Evolutionary conservation across 1,284 basidiomycete genomes (phyloP).

Genomic region (Rhodotorula sp.): DNA sequence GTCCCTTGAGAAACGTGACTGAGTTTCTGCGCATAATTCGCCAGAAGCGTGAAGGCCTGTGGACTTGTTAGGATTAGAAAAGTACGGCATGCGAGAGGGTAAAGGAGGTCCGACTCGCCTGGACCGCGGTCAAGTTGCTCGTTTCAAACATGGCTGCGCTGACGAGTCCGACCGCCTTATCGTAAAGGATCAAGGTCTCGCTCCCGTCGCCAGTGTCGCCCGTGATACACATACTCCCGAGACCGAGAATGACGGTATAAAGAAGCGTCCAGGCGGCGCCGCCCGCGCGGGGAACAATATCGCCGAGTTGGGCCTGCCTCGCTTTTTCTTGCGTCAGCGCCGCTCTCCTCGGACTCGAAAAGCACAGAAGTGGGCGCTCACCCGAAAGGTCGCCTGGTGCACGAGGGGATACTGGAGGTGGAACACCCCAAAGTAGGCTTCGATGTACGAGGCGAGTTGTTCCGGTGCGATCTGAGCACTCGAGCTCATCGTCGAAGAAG

Average conservation of each 20-base stretch:
- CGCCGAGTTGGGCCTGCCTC: slow-evolving; percentile 37
- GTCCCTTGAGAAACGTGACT: slow-evolving; percentile 42
- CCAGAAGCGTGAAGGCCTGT: slow-evolving; percentile 21
- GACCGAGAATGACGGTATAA: slow-evolving; percentile 34
- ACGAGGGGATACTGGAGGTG: slow-evolving; percentile 44
- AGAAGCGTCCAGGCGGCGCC: slow-evolving; percentile 37
- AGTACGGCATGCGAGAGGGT: no score
- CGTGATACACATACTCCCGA: slow-evolving; percentile 41
- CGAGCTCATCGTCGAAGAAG: slow-evolving; percentile 26
- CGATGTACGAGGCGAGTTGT: slow-evolving; percentile 9
- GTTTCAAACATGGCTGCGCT: slow-evolving; percentile 39
- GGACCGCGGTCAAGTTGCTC: slow-evolving; percentile 40
- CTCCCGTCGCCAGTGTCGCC: slow-evolving; percentile 36
- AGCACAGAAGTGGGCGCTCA: background rate
- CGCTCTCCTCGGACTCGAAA: background rate
- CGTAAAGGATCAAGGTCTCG: slow-evolving; percentile 36
- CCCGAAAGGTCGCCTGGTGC: slow-evolving; percentile 42
- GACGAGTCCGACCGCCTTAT: slow-evolving; percentile 29
- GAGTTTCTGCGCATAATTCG: slow-evolving; percentile 42
- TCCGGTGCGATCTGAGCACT: slow-evolving; percentile 11
- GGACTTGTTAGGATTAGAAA: no score
- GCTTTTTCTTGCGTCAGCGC: no score
- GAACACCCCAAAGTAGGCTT: slow-evolving; percentile 32
- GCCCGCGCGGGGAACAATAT: slow-evolving; percentile 39
- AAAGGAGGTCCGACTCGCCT: slow-evolving; percentile 18